Evolutionary conservation across 2,329 filamentous ascomycete genomes (phyloP).

Genomic region (Exophiala lecanii-corni): DNA sequence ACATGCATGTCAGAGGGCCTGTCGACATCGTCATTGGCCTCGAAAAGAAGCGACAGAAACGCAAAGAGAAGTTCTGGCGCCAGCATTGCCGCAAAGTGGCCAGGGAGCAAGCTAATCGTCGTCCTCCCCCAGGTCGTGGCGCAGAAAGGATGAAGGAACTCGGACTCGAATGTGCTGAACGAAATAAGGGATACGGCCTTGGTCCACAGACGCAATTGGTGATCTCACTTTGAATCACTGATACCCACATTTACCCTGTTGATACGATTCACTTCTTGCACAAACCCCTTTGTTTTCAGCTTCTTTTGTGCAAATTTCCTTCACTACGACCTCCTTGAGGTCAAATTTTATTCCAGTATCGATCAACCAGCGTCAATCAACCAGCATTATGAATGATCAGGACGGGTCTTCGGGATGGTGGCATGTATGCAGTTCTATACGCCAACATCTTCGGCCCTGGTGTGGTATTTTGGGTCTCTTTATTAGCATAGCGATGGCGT

Average conservation of each 20-base stretch:
- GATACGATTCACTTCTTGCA: constrained; percentile 7
- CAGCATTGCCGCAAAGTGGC: constrained; percentile 82
- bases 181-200: constrained; percentile 62
- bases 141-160: constrained; percentile 91
- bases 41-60: constrained; percentile 87
- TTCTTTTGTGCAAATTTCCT: constrained; percentile 14
- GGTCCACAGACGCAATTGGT: constrained; percentile 57
- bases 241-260: neutral
- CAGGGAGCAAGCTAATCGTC: constrained; percentile 61
- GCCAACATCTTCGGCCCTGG: neutral
- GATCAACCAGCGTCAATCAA: too few species aligned
- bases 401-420: too few species aligned
- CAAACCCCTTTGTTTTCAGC: constrained; percentile 6
- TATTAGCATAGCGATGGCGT: constrained; percentile 13
- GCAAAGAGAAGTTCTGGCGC: constrained; percentile 86
- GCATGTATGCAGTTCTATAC: too few species aligned
- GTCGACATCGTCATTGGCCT: constrained; percentile 97
- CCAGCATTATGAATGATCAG: too few species aligned
- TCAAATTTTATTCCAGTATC: too few species aligned
- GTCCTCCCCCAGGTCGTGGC: constrained; percentile 75
- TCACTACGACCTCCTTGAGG: too few species aligned
- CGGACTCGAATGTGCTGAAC: constrained; percentile 81
- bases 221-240: constrained; percentile 56
- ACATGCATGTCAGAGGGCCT: constrained; percentile 76
- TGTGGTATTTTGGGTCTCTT: neutral